Evolutionary conservation across 306 rosid genomes (phyloP).

Genomic region (Prosopis cineraria): DNA sequence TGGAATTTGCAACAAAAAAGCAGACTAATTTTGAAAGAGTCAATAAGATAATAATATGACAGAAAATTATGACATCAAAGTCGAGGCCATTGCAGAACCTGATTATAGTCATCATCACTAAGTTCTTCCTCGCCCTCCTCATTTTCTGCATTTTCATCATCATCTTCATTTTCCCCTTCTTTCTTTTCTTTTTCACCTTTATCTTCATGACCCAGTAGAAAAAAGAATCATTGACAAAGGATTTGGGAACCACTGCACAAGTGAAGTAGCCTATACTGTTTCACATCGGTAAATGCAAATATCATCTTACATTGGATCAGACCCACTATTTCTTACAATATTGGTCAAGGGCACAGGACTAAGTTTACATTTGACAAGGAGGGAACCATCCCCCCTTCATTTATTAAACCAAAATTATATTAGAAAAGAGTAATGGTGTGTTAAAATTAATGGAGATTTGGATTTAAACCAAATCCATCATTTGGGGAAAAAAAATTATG

Average conservation of each 20-base stretch:
- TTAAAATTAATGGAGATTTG: too few relatives aligned
- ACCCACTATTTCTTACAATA: background rate
- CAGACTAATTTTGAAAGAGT: background rate
- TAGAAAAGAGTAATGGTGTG: too few relatives aligned
- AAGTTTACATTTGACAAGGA: background rate
- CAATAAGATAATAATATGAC: background rate
- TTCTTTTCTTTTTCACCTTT: conserved; percentile 39
- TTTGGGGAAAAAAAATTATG: too few relatives aligned
- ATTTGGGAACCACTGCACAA: background rate
- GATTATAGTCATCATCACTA: conserved; percentile 55
- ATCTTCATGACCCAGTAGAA: conserved; percentile 40
- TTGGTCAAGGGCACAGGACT: background rate
- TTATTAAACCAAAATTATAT: background rate
- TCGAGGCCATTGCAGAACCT: conserved; percentile 44
- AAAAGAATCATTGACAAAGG: conserved; percentile 17
- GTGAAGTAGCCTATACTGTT: background rate
- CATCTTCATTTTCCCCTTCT: conserved; percentile 54
- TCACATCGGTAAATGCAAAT: background rate
- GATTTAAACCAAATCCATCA: too few relatives aligned
- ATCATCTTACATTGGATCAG: background rate
- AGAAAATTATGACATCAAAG: conserved; percentile 21
- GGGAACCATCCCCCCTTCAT: background rate
- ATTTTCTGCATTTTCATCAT: conserved; percentile 42
- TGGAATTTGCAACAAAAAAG: background rate
- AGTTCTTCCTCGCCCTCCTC: conserved; percentile 40